Percentiles rank a stretch among this genome's conserved stretches.
phyloP scores from a whole-genome alignment of 768 basidiomycete species.

The Lactarius psammicola region DNA sequence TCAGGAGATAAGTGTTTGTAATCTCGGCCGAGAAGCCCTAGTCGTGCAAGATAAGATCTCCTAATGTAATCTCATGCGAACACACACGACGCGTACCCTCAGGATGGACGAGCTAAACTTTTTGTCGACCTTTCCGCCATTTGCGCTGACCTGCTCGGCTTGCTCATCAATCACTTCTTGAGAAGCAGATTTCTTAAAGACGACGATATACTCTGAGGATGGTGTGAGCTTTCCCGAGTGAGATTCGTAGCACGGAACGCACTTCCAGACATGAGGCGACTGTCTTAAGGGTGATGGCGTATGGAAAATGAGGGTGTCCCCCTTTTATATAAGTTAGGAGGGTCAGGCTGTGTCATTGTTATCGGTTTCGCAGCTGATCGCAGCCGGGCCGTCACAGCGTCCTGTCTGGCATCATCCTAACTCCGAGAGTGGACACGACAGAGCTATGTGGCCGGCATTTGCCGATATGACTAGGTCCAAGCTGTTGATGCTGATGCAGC shows the following conservation, averaged over 20 bases:
- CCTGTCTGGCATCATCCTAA: too few species aligned
- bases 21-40: slow-evolving; percentile 49
- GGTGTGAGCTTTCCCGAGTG: slow-evolving; percentile 28
- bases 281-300: neutral
- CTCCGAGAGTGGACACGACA: too few species aligned
- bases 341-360: neutral
- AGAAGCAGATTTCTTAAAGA: slow-evolving; percentile 50
- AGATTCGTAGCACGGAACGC: neutral
- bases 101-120: slow-evolving; percentile 39
- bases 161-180: slow-evolving; percentile 44
- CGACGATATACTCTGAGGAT: slow-evolving; percentile 50
- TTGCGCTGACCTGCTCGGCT: slow-evolving; percentile 38
- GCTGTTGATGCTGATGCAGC: neutral
- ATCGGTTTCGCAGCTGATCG: neutral
- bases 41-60: slow-evolving; percentile 2
- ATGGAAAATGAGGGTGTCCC: neutral
- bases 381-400: too few species aligned
- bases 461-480: neutral
- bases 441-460: neutral
- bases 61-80: neutral
- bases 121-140: slow-evolving; percentile 47
- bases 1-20: slow-evolving; percentile 35
- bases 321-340: neutral
- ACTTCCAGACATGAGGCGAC: slow-evolving; percentile 32
- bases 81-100: slow-evolving; percentile 3